A percentile compares a stretch with the other conserved stretches of the same genome.
These are phyloP conservation scores for Pleurotus pulmonarius DNA, from an alignment of 768 basidiomycete species.

Conservation along the genomic window DNA sequence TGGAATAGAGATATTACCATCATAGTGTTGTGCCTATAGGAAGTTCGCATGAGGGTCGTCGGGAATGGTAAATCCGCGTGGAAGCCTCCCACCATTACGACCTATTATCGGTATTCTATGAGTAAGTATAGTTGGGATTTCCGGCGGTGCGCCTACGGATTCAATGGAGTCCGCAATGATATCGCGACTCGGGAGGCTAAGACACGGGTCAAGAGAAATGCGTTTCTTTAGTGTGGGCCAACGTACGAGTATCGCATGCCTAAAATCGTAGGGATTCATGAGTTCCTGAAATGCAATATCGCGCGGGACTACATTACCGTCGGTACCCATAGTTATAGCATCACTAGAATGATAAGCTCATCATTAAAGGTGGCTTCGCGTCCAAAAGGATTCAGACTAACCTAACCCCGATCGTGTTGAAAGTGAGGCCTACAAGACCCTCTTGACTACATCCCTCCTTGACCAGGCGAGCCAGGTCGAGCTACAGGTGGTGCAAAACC, in stretches of 20 bases:
- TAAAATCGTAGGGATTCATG: slow-evolving; percentile 19
- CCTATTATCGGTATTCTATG: slow-evolving; percentile 25
- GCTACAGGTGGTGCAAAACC: slow-evolving; percentile 31
- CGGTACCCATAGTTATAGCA: slow-evolving; percentile 87
- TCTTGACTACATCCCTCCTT: slow-evolving; percentile 83
- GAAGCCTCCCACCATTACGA: slow-evolving; percentile 44
- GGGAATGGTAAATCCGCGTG: not conserved
- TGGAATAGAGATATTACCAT: slow-evolving; percentile 82
- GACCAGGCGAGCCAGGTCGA: slow-evolving; percentile 74
- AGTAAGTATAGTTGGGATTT: slow-evolving; percentile 2
- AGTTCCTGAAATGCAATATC: not conserved
- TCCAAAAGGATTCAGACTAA: slow-evolving; percentile 19
- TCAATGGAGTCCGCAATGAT: slow-evolving; percentile 90
- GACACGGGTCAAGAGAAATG: not conserved
- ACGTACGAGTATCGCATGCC: slow-evolving; percentile 87
- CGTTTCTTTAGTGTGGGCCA: not conserved
- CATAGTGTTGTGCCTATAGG: slow-evolving; percentile 78
- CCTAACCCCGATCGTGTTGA: slow-evolving; percentile 87
- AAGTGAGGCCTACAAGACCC: slow-evolving; percentile 76
- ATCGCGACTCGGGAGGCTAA: slow-evolving; percentile 80
- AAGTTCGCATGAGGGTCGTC: not conserved
- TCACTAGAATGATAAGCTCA: slow-evolving; percentile 40
- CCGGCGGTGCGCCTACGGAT: slow-evolving; percentile 41
- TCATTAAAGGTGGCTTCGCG: no score
- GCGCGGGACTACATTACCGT: slow-evolving; percentile 46